These are phyloP conservation scores for Globomyces sp. DNA, from an alignment of 371 early-diverging fungal genomes.

Conservation along the genomic window DNA sequence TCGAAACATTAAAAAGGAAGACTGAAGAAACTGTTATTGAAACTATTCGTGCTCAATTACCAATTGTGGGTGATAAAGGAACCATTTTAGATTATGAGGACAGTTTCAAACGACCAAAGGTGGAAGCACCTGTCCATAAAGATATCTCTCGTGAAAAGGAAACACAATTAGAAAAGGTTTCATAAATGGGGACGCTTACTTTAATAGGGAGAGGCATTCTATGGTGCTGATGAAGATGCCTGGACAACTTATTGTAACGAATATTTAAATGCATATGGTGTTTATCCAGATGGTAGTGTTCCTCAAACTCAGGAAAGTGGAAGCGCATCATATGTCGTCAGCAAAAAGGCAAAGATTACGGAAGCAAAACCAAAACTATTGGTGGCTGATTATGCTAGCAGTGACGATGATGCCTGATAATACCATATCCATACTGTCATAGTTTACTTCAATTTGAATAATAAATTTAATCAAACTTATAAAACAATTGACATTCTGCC, in stretches of 20 bases:
- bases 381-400: constrained; percentile 13
- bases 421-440: no score
- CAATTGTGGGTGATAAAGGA: constrained; percentile 49
- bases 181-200: no score
- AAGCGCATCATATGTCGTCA: background rate
- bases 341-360: background rate
- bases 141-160: background rate
- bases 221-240: constrained; percentile 10
- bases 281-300: constrained; percentile 5
- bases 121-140: background rate
- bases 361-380: background rate
- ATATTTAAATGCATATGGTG: constrained; percentile 7
- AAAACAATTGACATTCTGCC: no score
- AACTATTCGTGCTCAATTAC: constrained; percentile 62
- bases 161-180: background rate
- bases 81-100: constrained; percentile 45
- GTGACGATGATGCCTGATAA: background rate
- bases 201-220: background rate
- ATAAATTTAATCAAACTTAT: no score
- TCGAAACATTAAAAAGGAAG: constrained; percentile 51
- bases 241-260: constrained; percentile 2
- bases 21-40: constrained; percentile 51
- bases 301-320: background rate
- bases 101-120: constrained; percentile 8
- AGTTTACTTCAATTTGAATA: no score